Evolutionary conservation across 2,329 filamentous ascomycete species (phyloP).

Genomic region (Setomelanomma holmii): DNA sequence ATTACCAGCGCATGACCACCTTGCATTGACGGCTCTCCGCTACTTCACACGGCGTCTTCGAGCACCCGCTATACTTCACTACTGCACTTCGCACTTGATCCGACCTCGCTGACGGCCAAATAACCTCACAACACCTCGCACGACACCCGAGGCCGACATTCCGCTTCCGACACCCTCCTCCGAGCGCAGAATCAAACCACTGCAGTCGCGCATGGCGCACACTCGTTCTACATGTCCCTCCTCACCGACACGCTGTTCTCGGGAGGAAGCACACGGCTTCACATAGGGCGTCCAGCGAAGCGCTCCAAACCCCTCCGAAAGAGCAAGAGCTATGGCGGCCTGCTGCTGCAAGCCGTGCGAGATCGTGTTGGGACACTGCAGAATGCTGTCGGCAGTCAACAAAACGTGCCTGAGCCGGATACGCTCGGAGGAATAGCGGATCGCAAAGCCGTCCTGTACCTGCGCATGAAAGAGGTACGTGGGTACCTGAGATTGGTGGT

Average conservation of each 20-base stretch:
- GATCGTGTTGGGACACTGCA: constrained; percentile 40
- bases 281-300: constrained; percentile 23
- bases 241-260: constrained; percentile 45
- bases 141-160: constrained; percentile 5
- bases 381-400: constrained; percentile 14
- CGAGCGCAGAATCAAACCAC: constrained; percentile 20
- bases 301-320: constrained; percentile 20
- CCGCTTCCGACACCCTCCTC: constrained; percentile 4
- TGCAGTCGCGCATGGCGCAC: constrained; percentile 43
- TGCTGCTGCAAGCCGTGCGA: constrained; percentile 45
- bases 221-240: constrained; percentile 43
- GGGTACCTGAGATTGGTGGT: constrained; percentile 42
- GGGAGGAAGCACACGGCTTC: constrained; percentile 38
- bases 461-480: constrained; percentile 74
- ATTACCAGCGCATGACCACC: constrained; percentile 26
- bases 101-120: constrained; percentile 2
- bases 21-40: no score
- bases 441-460: constrained; percentile 66
- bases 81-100: constrained; percentile 3
- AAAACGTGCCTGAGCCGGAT: constrained; percentile 19
- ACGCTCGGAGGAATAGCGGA: constrained; percentile 16
- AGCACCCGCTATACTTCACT: constrained; percentile 13
- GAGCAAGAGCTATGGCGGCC: constrained; percentile 39
- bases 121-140: constrained; percentile 2
- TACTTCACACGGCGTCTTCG: constrained; percentile 22